phyloP scores from a whole-genome alignment of 1,139 yeast genomes.

The Yamadazyma spencermartinsiae region DNA sequence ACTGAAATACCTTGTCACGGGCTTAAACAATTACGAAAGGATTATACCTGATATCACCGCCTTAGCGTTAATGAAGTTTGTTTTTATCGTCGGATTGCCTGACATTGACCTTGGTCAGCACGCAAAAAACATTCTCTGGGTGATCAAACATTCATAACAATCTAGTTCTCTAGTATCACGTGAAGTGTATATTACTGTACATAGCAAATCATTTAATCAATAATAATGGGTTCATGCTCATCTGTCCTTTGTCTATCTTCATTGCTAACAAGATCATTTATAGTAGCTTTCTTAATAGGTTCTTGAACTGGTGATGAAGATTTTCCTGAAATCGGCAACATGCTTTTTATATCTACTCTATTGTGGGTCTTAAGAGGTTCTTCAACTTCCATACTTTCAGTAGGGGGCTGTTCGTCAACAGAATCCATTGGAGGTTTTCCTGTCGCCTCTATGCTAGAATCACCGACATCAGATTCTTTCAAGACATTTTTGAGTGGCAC shows the following conservation, averaged over 20 bases:
- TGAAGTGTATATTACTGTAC: constrained; percentile 2
- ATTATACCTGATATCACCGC: constrained; percentile 34
- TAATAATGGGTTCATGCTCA: neutral
- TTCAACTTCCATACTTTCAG: constrained; percentile 7
- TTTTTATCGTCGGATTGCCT: constrained; percentile 27
- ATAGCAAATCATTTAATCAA: constrained; percentile 1
- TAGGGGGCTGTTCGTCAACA: constrained; percentile 2
- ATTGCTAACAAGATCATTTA: constrained; percentile 29
- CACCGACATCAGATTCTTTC: constrained; percentile 27
- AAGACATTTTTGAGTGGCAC: constrained; percentile 54
- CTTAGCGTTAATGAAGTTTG: constrained; percentile 29
- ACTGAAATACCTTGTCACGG: constrained; percentile 28
- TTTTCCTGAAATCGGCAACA: constrained; percentile 13
- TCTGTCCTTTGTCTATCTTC: constrained; percentile 9
- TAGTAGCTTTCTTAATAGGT: constrained; percentile 34
- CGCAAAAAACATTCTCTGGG: constrained; percentile 34
- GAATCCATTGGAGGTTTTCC: neutral
- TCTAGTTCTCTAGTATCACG: neutral
- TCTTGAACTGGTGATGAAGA: constrained; percentile 1
- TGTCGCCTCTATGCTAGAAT: neutral
- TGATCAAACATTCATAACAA: constrained; percentile 10
- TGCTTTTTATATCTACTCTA: constrained; percentile 14
- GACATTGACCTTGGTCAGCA: constrained; percentile 24
- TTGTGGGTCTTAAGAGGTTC: constrained; percentile 11
- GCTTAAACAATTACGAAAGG: constrained; percentile 33